Base-by-base conservation (phyloP, 2,329 filamentous ascomycete genomes). In the Helicocarpus griseus region DNA sequence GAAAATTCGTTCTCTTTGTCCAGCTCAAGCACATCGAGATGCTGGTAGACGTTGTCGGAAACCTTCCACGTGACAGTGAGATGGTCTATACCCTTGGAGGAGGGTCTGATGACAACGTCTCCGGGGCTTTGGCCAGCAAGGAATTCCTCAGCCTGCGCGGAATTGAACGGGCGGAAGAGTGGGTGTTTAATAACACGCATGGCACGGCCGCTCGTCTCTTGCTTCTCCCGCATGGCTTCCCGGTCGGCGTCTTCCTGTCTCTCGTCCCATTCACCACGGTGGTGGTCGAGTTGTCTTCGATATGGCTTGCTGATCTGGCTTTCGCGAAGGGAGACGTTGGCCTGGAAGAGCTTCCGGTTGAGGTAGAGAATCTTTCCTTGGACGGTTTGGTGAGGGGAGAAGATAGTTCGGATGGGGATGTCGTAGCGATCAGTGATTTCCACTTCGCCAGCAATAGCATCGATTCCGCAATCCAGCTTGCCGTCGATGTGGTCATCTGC, bases 51-150 rank as follows among this genome's bases (percentile, higher is more conserved):
- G 54, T 86, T 86, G 66, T 97, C 89, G 1, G 89, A 86, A 13
- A 98, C 90, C 74, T 98, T 98, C 93, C 93, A 98, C 0, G 93
- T 98, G 44, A 98, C 83, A 6, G 91, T 89, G 51, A 98, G 77
- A 73, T 98, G 93, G 67, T 98, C 93, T 53, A 89, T 86, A 41
- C 93, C 93, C 68, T 95, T 95, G 26, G 89, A 95, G 0, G 89
- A 96, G 3, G 93, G 91, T 41, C 93, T 85, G 63, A 98, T 96
- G 54, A 98, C 89, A 51, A 94, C 86, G 67, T 97, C 93, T 46
- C 93, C 93, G 5, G 84, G 78, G 48, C 85, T 81, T 66, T 94
- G 88, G 13, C 86, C 87, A 39, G 89, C 89, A 29, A 98, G 79
- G 66, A 86, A 97, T 67, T 97, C 89, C 69, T 97, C 89, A 0